These are phyloP conservation scores for Penicillium fimorum DNA, from an alignment of 495 filamentous ascomycete species.

Conservation along the genomic window DNA sequence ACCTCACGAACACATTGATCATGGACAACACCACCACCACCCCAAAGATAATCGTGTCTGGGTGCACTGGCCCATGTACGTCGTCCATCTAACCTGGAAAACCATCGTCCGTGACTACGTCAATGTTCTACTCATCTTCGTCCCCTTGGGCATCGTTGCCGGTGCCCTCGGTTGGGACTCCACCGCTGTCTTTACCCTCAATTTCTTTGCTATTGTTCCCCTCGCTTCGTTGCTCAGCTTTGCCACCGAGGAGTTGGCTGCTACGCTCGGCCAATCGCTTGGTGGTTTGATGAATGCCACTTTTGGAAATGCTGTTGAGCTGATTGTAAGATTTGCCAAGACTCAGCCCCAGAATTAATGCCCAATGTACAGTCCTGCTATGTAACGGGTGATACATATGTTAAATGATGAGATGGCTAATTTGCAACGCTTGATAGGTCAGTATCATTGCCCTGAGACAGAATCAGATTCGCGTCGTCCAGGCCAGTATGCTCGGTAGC, in stretches of 20 bases:
- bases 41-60: slow-evolving; percentile 43
- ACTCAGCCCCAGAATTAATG: background rate
- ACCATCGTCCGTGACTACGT: slow-evolving; percentile 69
- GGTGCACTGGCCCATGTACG: slow-evolving; percentile 56
- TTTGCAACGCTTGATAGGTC: slow-evolving; percentile 56
- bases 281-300: slow-evolving; percentile 94
- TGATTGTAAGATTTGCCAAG: slow-evolving; percentile 67
- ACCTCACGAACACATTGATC: slow-evolving; percentile 14
- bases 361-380: too few species aligned
- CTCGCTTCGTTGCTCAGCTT: slow-evolving; percentile 90
- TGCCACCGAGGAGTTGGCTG: slow-evolving; percentile 89
- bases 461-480: slow-evolving; percentile 89
- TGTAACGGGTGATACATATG: background rate
- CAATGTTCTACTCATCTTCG: slow-evolving; percentile 84
- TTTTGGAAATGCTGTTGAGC: slow-evolving; percentile 96
- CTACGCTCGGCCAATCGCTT: slow-evolving; percentile 80
- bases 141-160: slow-evolving; percentile 82
- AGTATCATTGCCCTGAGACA: slow-evolving; percentile 87
- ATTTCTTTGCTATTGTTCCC: slow-evolving; percentile 95
- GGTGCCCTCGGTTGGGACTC: slow-evolving; percentile 71
- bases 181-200: slow-evolving; percentile 77
- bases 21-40: slow-evolving; percentile 24
- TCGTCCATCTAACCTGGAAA: slow-evolving; percentile 50
- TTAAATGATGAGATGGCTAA: slow-evolving; percentile 5
- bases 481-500: slow-evolving; percentile 95